Percentiles rank a stretch among this genome's conserved stretches.
phyloP scores from a whole-genome alignment of 1,284 basidiomycete genomes.

The Fomitopsis pinicola region DNA sequence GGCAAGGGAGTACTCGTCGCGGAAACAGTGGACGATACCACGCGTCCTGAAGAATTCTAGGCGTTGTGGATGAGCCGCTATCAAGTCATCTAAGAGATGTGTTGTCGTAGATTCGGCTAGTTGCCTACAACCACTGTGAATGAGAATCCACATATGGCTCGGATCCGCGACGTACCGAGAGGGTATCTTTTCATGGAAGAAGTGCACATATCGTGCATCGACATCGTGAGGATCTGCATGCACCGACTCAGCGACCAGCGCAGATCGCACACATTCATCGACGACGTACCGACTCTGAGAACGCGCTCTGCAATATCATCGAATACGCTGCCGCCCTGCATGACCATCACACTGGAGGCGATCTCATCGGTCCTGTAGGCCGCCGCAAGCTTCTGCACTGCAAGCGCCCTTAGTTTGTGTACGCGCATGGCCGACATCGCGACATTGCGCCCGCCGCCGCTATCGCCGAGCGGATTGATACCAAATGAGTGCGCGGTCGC shows the following conservation, averaged over 20 bases:
- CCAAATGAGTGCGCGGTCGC: constrained; percentile 55
- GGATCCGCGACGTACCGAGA: constrained; percentile 53
- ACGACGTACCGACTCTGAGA: constrained; percentile 59
- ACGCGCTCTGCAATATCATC: constrained; percentile 82
- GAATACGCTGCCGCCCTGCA: constrained; percentile 85
- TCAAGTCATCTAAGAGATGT: constrained; percentile 67
- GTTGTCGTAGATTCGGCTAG: constrained; percentile 78
- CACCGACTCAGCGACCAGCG: not conserved
- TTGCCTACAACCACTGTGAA: constrained; percentile 43
- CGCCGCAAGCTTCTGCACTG: constrained; percentile 77
- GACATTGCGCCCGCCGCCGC: constrained; percentile 57
- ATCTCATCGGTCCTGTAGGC: constrained; percentile 83
- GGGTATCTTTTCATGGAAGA: constrained; percentile 88
- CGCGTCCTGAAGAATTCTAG: constrained; percentile 80
- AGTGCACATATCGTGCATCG: constrained; percentile 82
- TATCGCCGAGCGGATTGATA: constrained; percentile 46
- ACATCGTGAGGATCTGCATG: constrained; percentile 64
- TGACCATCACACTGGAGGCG: constrained; percentile 84
- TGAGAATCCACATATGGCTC: not conserved
- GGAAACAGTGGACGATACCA: constrained; percentile 80
- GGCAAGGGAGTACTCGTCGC: constrained; percentile 71
- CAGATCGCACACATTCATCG: not conserved
- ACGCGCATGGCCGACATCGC: constrained; percentile 80
- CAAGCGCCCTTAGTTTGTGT: constrained; percentile 69
- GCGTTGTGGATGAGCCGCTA: constrained; percentile 61